Evolutionary conservation across 805 yeast genomes (phyloP).

Genomic region (Wickerhamomyces hampshirensis): DNA sequence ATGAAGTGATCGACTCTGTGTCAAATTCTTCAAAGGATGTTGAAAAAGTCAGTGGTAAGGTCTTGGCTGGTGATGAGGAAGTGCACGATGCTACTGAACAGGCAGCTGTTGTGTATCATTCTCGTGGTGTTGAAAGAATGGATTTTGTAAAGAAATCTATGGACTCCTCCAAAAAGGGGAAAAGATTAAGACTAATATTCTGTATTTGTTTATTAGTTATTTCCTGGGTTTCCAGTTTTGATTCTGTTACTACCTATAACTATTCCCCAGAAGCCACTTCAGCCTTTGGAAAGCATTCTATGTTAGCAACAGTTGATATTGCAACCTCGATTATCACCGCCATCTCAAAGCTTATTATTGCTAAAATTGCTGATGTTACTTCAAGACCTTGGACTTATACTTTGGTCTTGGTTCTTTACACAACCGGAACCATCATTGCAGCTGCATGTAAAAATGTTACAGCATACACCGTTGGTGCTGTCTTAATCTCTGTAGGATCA

Average conservation of each 20-base stretch:
- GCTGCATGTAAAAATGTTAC: constrained; percentile 33
- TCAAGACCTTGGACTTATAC: constrained; percentile 37
- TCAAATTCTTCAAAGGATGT: not conserved
- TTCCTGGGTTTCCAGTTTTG: constrained; percentile 23
- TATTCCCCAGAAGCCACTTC: constrained; percentile 38
- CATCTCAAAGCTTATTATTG: constrained; percentile 34
- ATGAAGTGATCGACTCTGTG: no score
- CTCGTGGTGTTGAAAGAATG: constrained; percentile 22
- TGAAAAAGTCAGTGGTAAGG: not conserved
- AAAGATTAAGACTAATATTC: constrained; percentile 13
- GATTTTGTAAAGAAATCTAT: constrained; percentile 19
- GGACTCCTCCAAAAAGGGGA: constrained; percentile 16
- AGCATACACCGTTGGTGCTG: constrained; percentile 33
- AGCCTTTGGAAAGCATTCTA: constrained; percentile 33
- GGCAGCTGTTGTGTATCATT: constrained; percentile 10
- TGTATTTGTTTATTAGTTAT: constrained; percentile 11
- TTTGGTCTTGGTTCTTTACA: constrained; percentile 27
- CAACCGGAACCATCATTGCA: constrained; percentile 32
- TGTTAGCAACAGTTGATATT: constrained; percentile 35
- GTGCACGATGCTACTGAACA: not conserved
- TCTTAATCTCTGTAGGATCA: constrained; percentile 33
- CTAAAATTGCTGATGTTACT: constrained; percentile 36
- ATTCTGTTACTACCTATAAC: constrained; percentile 28
- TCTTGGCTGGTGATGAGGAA: not conserved
- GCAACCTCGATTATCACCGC: constrained; percentile 36